Percentiles rank a stretch among this genome's conserved stretches.
phyloP scores from a whole-genome alignment of 2,329 filamentous ascomycete genomes.

The Hirsutella minnesotensis region DNA sequence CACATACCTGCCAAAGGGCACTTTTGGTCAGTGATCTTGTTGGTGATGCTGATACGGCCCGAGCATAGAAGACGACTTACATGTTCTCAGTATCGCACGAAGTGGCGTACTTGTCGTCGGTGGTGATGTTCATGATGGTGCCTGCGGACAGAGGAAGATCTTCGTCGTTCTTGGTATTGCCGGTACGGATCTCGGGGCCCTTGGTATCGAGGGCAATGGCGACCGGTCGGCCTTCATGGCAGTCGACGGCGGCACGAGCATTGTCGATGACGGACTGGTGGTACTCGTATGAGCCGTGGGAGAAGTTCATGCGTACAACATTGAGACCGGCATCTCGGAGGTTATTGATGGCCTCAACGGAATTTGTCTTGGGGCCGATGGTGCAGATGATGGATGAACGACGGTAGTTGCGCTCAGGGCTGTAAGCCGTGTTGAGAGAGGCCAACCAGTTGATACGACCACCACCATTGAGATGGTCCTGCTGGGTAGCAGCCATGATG shows the following conservation, averaged over 20 bases:
- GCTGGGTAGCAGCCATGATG: slow-evolving; percentile 52
- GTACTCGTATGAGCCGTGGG: slow-evolving; percentile 71
- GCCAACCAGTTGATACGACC: slow-evolving; percentile 55
- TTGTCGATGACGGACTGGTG: slow-evolving; percentile 98
- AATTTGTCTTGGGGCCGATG: slow-evolving; percentile 99
- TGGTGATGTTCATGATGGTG: slow-evolving; percentile 87
- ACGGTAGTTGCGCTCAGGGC: slow-evolving; percentile 80
- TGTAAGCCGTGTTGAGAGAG: slow-evolving; percentile 76
- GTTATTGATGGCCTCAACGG: slow-evolving; percentile 89
- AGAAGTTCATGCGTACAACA: slow-evolving; percentile 99
- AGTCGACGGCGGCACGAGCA: slow-evolving; percentile 72
- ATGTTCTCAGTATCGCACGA: slow-evolving; percentile 84
- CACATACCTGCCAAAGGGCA: slow-evolving; percentile 54
- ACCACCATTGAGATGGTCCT: slow-evolving; percentile 77
- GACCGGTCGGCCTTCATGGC: slow-evolving; percentile 70
- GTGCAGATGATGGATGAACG: slow-evolving; percentile 98
- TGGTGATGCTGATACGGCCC: too few species aligned
- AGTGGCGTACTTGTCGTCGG: slow-evolving; percentile 83
- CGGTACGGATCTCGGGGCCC: slow-evolving; percentile 50
- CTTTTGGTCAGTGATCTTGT: background rate
- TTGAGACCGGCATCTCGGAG: slow-evolving; percentile 87
- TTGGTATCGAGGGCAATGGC: slow-evolving; percentile 84
- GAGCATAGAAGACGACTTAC: slow-evolving; percentile 42
- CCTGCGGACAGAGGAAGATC: slow-evolving; percentile 81
- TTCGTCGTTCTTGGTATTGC: slow-evolving; percentile 68